Evolutionary conservation across 768 basidiomycete genomes (phyloP).

Genomic region (Symmetrospora coprosmae): DNA sequence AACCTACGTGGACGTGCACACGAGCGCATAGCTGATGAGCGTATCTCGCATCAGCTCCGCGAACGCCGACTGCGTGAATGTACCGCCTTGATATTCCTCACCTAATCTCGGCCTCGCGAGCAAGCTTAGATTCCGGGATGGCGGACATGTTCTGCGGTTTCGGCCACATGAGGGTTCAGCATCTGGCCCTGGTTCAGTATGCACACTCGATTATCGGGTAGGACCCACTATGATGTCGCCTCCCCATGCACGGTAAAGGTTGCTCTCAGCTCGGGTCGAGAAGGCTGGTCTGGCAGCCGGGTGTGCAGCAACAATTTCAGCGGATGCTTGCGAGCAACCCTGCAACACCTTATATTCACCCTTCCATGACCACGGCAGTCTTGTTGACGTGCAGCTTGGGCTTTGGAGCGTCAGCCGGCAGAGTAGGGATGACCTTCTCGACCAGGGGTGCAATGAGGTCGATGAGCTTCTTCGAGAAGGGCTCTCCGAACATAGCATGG

Average conservation of each 20-base stretch:
- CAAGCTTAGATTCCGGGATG: constrained; percentile 90
- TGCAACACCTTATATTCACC: too few relatives aligned
- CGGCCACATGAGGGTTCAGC: background rate
- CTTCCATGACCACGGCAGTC: constrained; percentile 91
- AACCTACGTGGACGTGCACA: constrained; percentile 43
- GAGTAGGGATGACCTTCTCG: constrained; percentile 39
- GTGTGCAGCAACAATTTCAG: background rate
- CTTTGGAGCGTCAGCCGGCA: constrained; percentile 41
- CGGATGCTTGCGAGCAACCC: too few relatives aligned
- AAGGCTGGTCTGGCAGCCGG: constrained; percentile 50
- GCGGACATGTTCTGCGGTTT: constrained; percentile 65
- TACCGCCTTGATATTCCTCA: too few relatives aligned
- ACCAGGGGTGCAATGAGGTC: constrained; percentile 56
- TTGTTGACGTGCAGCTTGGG: constrained; percentile 56
- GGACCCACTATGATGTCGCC: constrained; percentile 58
- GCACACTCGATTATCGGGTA: too few relatives aligned
- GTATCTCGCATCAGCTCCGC: background rate
- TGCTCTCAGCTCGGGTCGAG: constrained; percentile 90
- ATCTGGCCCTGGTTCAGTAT: background rate
- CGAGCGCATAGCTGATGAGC: constrained; percentile 58
- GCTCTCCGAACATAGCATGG: constrained; percentile 77
- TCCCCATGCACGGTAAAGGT: constrained; percentile 86
- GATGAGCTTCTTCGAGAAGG: constrained; percentile 43
- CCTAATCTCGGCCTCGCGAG: constrained; percentile 87
- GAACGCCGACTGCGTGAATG: background rate